Conservation (phyloP, 345 rosid genomes). For the thale cress (Arabidopsis thaliana) region TAIR10.1 NC_003075.7:13913501-13914000, state of each 20-base stretch:
- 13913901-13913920: slow-evolving; percentile 34
- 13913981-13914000: not conserved
- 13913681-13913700: no score
- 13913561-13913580: not conserved
- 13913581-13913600: not conserved
- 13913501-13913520: not conserved
- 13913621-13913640: no score
- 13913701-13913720: not conserved
- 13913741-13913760: not conserved
- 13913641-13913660: no score
- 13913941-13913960: not conserved
- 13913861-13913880: slow-evolving; percentile 35
- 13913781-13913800: not conserved
- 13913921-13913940: slow-evolving; percentile 25
- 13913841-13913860: not conserved
- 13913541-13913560: not conserved
- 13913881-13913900: slow-evolving; percentile 19
- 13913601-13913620: not conserved
- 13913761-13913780: not conserved
- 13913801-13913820: not conserved
- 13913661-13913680: no score
- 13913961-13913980: slow-evolving; percentile 1
- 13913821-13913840: no score
- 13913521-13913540: not conserved
- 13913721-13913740: not conserved